These are phyloP conservation scores for Francoa sonchifolia DNA, from an alignment of 441 rosid species.

Conservation along the genomic window DNA sequence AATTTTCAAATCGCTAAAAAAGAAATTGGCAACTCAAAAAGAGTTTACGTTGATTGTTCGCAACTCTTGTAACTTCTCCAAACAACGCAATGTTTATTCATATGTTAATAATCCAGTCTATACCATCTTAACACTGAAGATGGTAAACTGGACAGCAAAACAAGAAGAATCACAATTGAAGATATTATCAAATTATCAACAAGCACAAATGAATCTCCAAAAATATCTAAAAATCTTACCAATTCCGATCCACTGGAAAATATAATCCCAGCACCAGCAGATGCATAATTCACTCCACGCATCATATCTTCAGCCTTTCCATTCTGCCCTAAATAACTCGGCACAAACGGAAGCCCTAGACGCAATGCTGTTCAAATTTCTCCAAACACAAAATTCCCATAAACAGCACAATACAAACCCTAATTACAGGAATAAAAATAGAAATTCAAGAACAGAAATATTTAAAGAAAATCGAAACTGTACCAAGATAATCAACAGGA, in stretches of 20 bases:
- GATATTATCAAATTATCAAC: not conserved
- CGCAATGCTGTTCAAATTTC: slow-evolving; percentile 40
- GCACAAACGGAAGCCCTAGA: slow-evolving; percentile 74
- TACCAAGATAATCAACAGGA: slow-evolving; percentile 89
- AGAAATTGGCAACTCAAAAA: too few relatives aligned
- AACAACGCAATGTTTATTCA: too few relatives aligned
- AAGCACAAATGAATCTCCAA: not conserved
- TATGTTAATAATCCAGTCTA: too few relatives aligned
- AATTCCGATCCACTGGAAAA: slow-evolving; percentile 79
- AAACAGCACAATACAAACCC: too few relatives aligned
- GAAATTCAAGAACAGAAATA: not conserved
- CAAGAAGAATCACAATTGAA: too few relatives aligned
- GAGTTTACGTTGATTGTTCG: too few relatives aligned
- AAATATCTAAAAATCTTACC: slow-evolving; percentile 38
- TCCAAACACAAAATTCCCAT: not conserved
- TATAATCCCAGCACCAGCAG: slow-evolving; percentile 92
- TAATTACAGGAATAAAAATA: not conserved
- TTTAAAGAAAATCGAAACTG: not conserved
- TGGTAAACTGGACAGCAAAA: too few relatives aligned
- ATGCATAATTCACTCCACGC: slow-evolving; percentile 82
- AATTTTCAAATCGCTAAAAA: not conserved
- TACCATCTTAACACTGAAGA: too few relatives aligned
- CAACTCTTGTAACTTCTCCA: too few relatives aligned
- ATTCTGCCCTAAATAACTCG: slow-evolving; percentile 69
- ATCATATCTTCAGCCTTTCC: slow-evolving; percentile 52